Base-by-base conservation (phyloP, 768 basidiomycete genomes). In the Suillus subluteus region DNA sequence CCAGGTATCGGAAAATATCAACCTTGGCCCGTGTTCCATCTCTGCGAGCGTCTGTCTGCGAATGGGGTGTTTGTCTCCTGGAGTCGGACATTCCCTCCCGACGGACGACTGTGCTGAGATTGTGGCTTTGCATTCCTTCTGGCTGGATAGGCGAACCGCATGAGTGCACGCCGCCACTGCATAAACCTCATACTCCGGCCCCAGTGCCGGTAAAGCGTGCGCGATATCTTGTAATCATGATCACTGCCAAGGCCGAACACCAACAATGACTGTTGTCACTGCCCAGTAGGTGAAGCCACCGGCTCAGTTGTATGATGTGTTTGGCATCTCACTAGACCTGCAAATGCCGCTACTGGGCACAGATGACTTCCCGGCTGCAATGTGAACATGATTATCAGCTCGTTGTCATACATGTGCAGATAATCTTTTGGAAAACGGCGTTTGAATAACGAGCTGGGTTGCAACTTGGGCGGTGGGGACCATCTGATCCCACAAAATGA, bases 231-330 rank as follows among this genome's bases (percentile, higher is more conserved):
- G 68, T 70, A 38, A 63, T 77, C 23, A 66, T 15, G 16, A 50
- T 26, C 15, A 15, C 23, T 59, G 12, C 76, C 76, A 5, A 77
- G 74, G n/a, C 71, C 77, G 9, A 13, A 78, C 76, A 7, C 77
- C 74, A 38, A 65, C 66, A 1, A 68, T 67, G 8, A 70, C 11
- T 0, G 68, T 74, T 15, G 66, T 67, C n/a, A 55, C 68, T 9
- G 70, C 68, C n/a, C 67, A 70, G 35, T 58, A 72, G 6, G 44
- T 38, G 6, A 8, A 70, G 1, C 30, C 32, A 26, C 65, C 63
- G 32, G 41, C 59, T 50, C 48, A 26, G 1, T 70, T 44, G 23
- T 74, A 69, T 56, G 44, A 26, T 11, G 56, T 73, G 48, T 74
- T 76, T 40, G 70, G 71, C 16, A 18, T n/a, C 37, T 5, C 23